Conservation (phyloP, 495 filamentous ascomycete species). For the Lophiotrema nucula region DNA sequence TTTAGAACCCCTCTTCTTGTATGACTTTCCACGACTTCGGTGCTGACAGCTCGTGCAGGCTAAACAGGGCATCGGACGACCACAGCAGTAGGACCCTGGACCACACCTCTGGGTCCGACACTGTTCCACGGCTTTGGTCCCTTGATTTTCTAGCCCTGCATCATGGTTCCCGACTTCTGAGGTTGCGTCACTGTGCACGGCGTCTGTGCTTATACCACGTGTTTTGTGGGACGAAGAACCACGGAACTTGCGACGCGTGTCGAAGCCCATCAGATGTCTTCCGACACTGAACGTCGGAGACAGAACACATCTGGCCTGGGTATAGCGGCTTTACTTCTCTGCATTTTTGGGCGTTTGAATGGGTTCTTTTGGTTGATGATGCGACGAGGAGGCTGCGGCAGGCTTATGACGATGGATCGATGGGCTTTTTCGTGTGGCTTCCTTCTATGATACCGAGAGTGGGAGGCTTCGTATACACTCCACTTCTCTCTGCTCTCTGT, state of each 20-base stretch:
- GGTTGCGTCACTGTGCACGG: too few relatives aligned
- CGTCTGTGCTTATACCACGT: too few relatives aligned
- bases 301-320: too few relatives aligned
- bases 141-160: neutral
- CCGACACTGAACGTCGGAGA: too few relatives aligned
- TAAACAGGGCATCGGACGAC: conserved; percentile 30
- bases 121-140: neutral
- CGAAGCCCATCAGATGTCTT: too few relatives aligned
- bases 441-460: neutral
- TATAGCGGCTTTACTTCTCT: too few relatives aligned
- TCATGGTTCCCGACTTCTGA: too few relatives aligned
- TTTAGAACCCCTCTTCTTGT: too few relatives aligned
- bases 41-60: conserved; percentile 13
- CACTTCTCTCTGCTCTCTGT: too few relatives aligned
- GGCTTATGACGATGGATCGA: neutral
- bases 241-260: too few relatives aligned
- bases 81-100: conserved; percentile 21
- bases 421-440: neutral
- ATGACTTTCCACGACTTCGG: neutral
- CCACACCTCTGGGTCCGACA: neutral
- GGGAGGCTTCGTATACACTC: neutral
- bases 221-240: too few relatives aligned
- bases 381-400: neutral
- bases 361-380: too few relatives aligned
- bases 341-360: neutral